Evolutionary conservation across 2,329 filamentous ascomycete species (phyloP).

Genomic region (Trichoderma sp.): DNA sequence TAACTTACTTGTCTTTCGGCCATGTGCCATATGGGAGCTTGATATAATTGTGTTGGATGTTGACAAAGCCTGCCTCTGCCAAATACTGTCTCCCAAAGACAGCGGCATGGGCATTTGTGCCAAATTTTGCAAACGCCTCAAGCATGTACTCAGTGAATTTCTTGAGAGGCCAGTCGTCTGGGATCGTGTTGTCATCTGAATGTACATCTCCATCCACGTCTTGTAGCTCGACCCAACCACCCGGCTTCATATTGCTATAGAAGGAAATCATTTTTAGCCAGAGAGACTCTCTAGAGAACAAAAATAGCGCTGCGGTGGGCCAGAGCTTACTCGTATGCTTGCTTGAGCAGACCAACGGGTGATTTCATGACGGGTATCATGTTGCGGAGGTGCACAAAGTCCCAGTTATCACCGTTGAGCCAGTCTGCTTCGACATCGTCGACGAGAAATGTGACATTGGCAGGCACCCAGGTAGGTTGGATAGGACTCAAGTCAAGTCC

Average conservation of each 20-base stretch:
- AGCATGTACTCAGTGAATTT: constrained; percentile 28
- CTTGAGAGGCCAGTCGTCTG: constrained; percentile 23
- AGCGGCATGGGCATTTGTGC: constrained; percentile 39
- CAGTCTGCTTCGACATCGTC: constrained; percentile 37
- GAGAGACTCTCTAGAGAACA: background rate
- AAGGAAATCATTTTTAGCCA: background rate
- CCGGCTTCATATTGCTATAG: constrained; percentile 38
- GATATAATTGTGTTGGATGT: constrained; percentile 38
- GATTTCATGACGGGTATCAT: constrained; percentile 45
- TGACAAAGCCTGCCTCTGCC: constrained; percentile 38
- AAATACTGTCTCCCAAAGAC: constrained; percentile 38
- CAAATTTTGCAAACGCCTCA: constrained; percentile 38
- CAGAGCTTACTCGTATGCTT: constrained; percentile 31
- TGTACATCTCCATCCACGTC: constrained; percentile 36
- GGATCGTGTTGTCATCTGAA: constrained; percentile 36
- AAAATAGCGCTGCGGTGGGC: rapidly evolving
- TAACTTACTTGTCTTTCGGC: constrained; percentile 42
- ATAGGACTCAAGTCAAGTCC: constrained; percentile 42
- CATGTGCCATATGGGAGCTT: constrained; percentile 48
- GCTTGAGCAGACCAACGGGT: constrained; percentile 31
- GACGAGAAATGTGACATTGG: constrained; percentile 40
- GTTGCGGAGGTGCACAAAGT: constrained; percentile 38
- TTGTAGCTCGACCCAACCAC: constrained; percentile 45
- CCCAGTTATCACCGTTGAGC: constrained; percentile 28
- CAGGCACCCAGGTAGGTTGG: constrained; percentile 41